These are phyloP conservation scores for Mycena chlorophos DNA, from an alignment of 768 basidiomycete species.

Conservation along the genomic window DNA sequence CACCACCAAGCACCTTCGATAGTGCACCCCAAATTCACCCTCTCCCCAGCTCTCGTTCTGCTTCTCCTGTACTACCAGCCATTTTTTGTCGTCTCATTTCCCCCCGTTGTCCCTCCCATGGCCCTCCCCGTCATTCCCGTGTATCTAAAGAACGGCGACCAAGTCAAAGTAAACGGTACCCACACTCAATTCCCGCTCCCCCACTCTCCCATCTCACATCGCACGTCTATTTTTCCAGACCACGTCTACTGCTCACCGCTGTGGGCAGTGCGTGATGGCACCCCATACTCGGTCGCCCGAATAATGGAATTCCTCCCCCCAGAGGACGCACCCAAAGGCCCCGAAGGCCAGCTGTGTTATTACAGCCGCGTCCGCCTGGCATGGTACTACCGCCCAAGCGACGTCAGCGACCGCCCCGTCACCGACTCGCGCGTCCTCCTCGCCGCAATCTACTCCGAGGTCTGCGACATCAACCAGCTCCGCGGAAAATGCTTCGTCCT, in stretches of 20 bases:
- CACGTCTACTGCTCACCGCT: conserved; percentile 96
- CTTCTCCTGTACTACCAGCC: conserved; percentile 11
- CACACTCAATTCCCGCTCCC: conserved; percentile 28
- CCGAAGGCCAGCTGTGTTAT: conserved; percentile 64
- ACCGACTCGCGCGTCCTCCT: conserved; percentile 90
- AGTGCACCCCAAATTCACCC: conserved; percentile 15
- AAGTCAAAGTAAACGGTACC: conserved; percentile 85
- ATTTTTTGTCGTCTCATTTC: conserved; percentile 12
- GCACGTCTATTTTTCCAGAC: conserved; percentile 57
- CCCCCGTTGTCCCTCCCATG: neutral
- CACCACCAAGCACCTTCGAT: conserved; percentile 7
- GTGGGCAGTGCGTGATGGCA: conserved; percentile 90
- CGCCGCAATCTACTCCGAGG: conserved; percentile 95
- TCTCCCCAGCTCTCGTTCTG: neutral
- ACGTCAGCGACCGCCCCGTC: conserved; percentile 89
- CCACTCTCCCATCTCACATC: conserved; percentile 25
- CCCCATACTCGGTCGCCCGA: conserved; percentile 92
- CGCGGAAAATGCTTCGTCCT: conserved; percentile 91
- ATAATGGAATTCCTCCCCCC: conserved; percentile 96
- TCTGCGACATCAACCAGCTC: conserved; percentile 92
- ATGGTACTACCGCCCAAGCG: conserved; percentile 96
- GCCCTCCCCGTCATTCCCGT: conserved; percentile 33
- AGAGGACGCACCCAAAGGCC: conserved; percentile 65
- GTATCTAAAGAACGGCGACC: conserved; percentile 78
- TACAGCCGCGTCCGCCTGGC: conserved; percentile 87